phyloP scores from a whole-genome alignment of 805 yeast genomes.

The Schwanniomyces pseudopolymorphus region DNA sequence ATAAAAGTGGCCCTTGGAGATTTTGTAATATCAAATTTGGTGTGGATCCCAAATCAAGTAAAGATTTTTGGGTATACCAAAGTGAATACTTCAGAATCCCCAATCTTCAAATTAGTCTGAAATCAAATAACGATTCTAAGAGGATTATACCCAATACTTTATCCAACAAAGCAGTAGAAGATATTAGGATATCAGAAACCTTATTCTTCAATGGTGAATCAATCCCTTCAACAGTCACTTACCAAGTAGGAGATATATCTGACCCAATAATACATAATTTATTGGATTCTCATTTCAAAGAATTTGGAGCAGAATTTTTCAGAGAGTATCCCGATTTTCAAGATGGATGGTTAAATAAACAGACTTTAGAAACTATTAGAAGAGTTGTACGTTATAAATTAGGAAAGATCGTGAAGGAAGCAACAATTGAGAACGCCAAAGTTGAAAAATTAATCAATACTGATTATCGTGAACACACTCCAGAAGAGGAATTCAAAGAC shows the following conservation, averaged over 20 bases:
- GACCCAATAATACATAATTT: constrained; percentile 59
- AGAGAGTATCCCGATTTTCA: constrained; percentile 43
- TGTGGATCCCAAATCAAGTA: constrained; percentile 65
- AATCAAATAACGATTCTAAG: constrained; percentile 3
- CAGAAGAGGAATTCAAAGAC: constrained; percentile 14
- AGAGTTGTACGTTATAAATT: constrained; percentile 72
- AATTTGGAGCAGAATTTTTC: constrained; percentile 32
- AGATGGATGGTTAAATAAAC: constrained; percentile 79
- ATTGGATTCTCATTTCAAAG: constrained; percentile 33
- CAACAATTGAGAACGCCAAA: constrained; percentile 41
- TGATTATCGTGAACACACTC: constrained; percentile 27
- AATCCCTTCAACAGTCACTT: constrained; percentile 66
- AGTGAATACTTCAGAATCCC: constrained; percentile 76
- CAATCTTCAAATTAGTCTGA: constrained; percentile 20
- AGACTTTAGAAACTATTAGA: constrained; percentile 63
- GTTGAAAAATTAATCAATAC: constrained; percentile 44
- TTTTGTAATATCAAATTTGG: constrained; percentile 80
- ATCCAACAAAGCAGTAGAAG: constrained; percentile 9
- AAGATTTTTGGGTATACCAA: constrained; percentile 63
- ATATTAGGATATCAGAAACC: constrained; percentile 24
- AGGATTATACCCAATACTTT: constrained; percentile 28
- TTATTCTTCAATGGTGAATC: constrained; percentile 71
- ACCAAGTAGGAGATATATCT: constrained; percentile 75
- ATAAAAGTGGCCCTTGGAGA: constrained; percentile 93
- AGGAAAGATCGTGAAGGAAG: constrained; percentile 55